Evolutionary conservation across 2,329 filamentous ascomycete species (phyloP).

Genomic region (Botrytis hyacinthi): DNA sequence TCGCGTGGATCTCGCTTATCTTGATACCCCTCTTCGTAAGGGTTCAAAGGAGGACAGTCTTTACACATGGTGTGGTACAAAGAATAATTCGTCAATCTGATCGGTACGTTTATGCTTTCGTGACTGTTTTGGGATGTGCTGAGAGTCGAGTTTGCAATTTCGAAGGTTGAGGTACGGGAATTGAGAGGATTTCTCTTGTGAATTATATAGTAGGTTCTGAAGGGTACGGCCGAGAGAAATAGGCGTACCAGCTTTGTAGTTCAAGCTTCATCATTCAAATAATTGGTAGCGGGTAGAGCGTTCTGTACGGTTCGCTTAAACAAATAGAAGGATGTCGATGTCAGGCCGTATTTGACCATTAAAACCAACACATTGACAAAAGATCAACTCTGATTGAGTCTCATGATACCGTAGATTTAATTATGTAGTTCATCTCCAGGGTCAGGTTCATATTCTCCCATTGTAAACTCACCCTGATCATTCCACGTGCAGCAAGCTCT

Average conservation of each 20-base stretch:
- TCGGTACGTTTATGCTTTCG: too few relatives aligned
- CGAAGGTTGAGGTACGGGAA: not conserved
- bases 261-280: too few relatives aligned
- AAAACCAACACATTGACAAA: not conserved
- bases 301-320: not conserved
- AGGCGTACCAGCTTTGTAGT: not conserved
- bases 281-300: not conserved
- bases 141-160: not conserved
- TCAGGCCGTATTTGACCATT: too few relatives aligned
- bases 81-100: not conserved
- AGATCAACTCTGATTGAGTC: not conserved
- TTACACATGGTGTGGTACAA: not conserved
- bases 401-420: not conserved
- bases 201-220: not conserved
- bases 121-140: not conserved
- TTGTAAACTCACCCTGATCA: rapidly evolving
- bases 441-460: rapidly evolving
- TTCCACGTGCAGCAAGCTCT: not conserved
- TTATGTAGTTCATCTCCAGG: not conserved
- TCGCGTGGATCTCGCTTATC: not conserved
- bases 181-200: rapidly evolving
- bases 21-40: not conserved
- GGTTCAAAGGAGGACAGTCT: not conserved
- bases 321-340: not conserved
- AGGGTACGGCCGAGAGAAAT: not conserved